Base-by-base conservation (phyloP, 1,139 yeast genomes). In the Taiozyma sp. region DNA sequence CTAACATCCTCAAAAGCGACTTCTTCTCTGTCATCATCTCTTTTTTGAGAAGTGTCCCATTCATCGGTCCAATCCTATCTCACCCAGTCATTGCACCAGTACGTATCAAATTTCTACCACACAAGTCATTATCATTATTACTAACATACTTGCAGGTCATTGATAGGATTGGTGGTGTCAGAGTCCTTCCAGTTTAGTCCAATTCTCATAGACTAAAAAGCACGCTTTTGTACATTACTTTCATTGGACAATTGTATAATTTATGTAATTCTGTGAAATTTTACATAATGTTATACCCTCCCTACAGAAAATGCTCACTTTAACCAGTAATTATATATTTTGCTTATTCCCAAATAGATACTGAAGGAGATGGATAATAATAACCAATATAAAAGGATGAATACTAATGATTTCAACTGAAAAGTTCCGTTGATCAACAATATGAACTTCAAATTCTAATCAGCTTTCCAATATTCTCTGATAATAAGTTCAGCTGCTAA, bases 21-120 rank as follows among this genome's bases (percentile, higher is more conserved):
- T 89, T 90, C 67, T 86, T 90, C 64, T 93, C 96, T 14, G 89
- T 96, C 24, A 84, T 93, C 51, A 80, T 93, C n/a, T 88, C 89
- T 60, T 92, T 93, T 64, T 76, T 93, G 62, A 78, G 97, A 65
- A 86, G 96, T 3, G 71, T 93, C 64, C 99, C 99, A 3, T 68
- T 88, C 52, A 83, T 93, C 55, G 99, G 99, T 0, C 95, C 96
- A 43, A 57, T 91, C 8, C 78, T 93, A 56, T 84, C 93, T 46
- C 83, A 86, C 65, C 98, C 98, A 1, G 69, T 73, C 16, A 70
- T 93, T 45, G 97, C 97, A 1, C 98, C 98, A 19, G 80, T 79
- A 48, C 10, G 59, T 54, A 9, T 23, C 14, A 38, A 19, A n/a
- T n/a, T 8, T 23, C 4, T 27, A 7, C 14, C 8, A 16, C 8